Evolutionary conservation across 495 filamentous ascomycete genomes (phyloP).

Genomic region (Margaritispora aquatica): DNA sequence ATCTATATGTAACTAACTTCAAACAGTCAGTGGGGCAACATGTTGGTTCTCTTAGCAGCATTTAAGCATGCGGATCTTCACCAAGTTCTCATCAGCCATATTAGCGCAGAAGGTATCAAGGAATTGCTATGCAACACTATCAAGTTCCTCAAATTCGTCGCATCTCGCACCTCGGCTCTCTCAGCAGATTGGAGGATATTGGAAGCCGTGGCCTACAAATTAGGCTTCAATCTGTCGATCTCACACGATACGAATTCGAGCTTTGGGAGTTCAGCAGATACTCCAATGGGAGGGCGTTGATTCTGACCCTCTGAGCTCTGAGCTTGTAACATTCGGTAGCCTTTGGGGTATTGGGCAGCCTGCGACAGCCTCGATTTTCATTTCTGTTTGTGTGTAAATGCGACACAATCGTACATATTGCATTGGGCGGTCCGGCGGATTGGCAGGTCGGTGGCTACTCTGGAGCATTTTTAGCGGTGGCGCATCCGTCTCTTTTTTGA

Average conservation of each 20-base stretch:
- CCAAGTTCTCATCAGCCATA: slow-evolving; percentile 50
- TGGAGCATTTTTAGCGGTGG: slow-evolving; percentile 23
- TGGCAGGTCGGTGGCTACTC: slow-evolving; percentile 11
- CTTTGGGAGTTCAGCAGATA: slow-evolving; percentile 27
- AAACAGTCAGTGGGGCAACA: slow-evolving; percentile 89
- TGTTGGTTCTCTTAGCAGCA: slow-evolving; percentile 78
- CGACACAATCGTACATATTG: slow-evolving; percentile 17
- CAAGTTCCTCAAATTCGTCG: slow-evolving; percentile 54
- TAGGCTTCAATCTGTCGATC: too few species aligned
- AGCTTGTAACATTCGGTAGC: too few species aligned
- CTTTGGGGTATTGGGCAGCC: too few species aligned
- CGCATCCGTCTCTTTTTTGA: slow-evolving; percentile 4
- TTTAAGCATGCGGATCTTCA: slow-evolving; percentile 55
- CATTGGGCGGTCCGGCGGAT: slow-evolving; percentile 12
- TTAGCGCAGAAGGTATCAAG: slow-evolving; percentile 42
- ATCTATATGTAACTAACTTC: slow-evolving; percentile 6
- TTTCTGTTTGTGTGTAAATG: slow-evolving; percentile 13
- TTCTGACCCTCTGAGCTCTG: not conserved
- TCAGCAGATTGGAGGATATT: slow-evolving; percentile 62
- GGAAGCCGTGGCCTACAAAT: slow-evolving; percentile 35
- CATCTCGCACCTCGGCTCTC: slow-evolving; percentile 61
- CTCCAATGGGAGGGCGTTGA: slow-evolving; percentile 9
- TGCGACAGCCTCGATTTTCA: too few species aligned
- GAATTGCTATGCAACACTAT: slow-evolving; percentile 58
- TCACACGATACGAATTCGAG: too few species aligned